A percentile compares a stretch with the other conserved stretches of the same genome.
Evolutionary conservation across 805 yeast species (phyloP).

Genomic region (Suhomyces sp.): DNA sequence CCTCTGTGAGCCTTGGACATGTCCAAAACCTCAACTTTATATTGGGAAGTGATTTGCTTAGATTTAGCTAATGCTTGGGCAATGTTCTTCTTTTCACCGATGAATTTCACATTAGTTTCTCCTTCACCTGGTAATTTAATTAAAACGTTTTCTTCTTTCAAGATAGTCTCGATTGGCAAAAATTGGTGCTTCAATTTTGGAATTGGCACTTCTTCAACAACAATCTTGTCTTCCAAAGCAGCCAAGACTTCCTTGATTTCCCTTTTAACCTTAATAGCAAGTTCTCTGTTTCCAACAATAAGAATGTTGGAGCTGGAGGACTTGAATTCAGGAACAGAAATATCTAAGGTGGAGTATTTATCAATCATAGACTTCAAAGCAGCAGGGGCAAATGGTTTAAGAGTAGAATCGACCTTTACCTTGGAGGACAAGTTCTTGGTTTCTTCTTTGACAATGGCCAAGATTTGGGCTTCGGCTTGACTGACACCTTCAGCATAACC

Average conservation of each 20-base stretch:
- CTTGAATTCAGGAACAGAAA: slow-evolving; percentile 37
- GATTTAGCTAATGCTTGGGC: slow-evolving; percentile 63
- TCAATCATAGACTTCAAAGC: slow-evolving; percentile 26
- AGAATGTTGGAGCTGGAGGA: slow-evolving; percentile 40
- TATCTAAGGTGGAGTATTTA: slow-evolving; percentile 27
- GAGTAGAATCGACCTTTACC: slow-evolving; percentile 42
- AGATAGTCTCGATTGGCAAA: slow-evolving; percentile 55
- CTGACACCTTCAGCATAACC: slow-evolving; percentile 86
- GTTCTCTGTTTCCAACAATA: slow-evolving; percentile 71
- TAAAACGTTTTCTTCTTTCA: slow-evolving; percentile 54
- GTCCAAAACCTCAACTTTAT: slow-evolving; percentile 67
- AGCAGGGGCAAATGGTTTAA: slow-evolving; percentile 47
- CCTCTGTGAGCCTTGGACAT: slow-evolving; percentile 89
- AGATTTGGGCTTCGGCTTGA: slow-evolving; percentile 67
- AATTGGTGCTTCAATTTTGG: slow-evolving; percentile 72
- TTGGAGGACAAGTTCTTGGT: slow-evolving; percentile 57
- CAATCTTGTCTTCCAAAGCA: slow-evolving; percentile 45
- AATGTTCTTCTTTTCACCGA: slow-evolving; percentile 60
- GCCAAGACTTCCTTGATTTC: slow-evolving; percentile 47
- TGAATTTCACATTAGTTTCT: slow-evolving; percentile 54
- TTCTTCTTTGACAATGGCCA: slow-evolving; percentile 72
- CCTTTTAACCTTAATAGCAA: slow-evolving; percentile 55
- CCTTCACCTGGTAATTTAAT: slow-evolving; percentile 54
- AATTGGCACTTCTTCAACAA: slow-evolving; percentile 56
- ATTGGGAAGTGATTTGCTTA: slow-evolving; percentile 56